Percentiles rank a stretch among this genome's conserved stretches.
Evolutionary conservation across 1,139 yeast genomes (phyloP).

Genomic region (Arxiozyma heterogenica): DNA sequence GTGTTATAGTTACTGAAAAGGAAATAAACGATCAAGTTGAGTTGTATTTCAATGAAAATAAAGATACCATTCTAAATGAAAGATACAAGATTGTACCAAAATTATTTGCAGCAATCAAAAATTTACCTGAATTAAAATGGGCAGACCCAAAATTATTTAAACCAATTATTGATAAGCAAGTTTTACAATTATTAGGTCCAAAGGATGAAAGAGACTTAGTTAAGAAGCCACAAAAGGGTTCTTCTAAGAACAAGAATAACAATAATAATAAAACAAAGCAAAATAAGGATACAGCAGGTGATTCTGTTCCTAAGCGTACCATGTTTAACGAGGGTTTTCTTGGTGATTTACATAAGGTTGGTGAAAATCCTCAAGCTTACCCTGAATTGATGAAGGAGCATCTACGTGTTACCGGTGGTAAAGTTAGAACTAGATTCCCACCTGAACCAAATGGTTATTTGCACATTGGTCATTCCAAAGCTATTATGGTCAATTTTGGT

Average conservation of each 20-base stretch:
- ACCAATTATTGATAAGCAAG: constrained; percentile 71
- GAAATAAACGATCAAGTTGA: constrained; percentile 53
- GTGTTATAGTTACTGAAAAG: constrained; percentile 57
- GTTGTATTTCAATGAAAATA: constrained; percentile 50
- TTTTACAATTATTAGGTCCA: constrained; percentile 71
- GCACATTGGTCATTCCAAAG: constrained; percentile 97
- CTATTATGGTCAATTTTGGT: constrained; percentile 94
- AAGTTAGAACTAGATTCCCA: constrained; percentile 90
- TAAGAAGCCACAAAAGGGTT: constrained; percentile 64
- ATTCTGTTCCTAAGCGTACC: constrained; percentile 42
- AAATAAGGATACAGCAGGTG: constrained; percentile 28
- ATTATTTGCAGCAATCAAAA: constrained; percentile 67
- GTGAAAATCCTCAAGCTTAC: constrained; percentile 83
- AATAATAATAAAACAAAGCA: constrained; percentile 24
- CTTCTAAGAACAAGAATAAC: constrained; percentile 17
- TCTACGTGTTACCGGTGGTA: constrained; percentile 65
- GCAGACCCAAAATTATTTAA: constrained; percentile 82
- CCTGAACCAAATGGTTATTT: constrained; percentile 97
- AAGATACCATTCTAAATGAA: constrained; percentile 50
- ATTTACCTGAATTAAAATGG: constrained; percentile 73
- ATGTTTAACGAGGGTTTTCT: constrained; percentile 95
- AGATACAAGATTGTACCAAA: constrained; percentile 74
- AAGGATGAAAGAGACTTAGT: constrained; percentile 89
- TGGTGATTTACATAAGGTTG: constrained; percentile 91
- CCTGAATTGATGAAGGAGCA: constrained; percentile 81